Evolutionary conservation across 345 rosid species (phyloP).

Genomic region (Capsella bursapastoris): DNA sequence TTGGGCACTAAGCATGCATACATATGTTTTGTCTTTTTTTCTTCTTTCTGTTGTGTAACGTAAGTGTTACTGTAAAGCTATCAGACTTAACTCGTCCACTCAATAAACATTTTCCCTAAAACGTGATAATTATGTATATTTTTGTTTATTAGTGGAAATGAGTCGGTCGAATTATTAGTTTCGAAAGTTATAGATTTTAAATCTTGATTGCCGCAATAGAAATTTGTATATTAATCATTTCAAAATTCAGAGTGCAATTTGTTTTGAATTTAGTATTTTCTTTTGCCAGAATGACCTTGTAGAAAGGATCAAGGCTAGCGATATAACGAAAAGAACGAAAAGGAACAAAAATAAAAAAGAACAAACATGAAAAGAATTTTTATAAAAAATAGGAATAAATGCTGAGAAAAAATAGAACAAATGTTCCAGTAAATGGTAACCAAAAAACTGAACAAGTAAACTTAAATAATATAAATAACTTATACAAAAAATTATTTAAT

Average conservation of each 20-base stretch:
- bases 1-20: slow-evolving; percentile 1
- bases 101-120: background rate
- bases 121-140: background rate
- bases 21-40: background rate
- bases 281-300: background rate
- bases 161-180: background rate
- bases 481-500: too few relatives aligned
- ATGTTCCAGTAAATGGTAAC: too few relatives aligned
- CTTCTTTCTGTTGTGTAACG: background rate
- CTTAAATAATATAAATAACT: too few relatives aligned
- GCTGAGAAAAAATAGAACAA: too few relatives aligned
- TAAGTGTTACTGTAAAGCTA: background rate
- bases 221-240: background rate
- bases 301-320: background rate
- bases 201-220: background rate
- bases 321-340: too few relatives aligned
- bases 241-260: background rate
- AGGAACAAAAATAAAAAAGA: too few relatives aligned
- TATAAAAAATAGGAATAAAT: too few relatives aligned
- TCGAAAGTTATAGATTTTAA: background rate
- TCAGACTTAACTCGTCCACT: background rate
- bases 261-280: background rate
- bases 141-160: background rate
- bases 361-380: too few relatives aligned
- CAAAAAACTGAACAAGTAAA: too few relatives aligned